A percentile compares a stretch with the other conserved stretches of the same genome.
Conservation (phyloP, 2,329 filamentous ascomycete genomes). For the Trichoderma semiorbis region DNA sequence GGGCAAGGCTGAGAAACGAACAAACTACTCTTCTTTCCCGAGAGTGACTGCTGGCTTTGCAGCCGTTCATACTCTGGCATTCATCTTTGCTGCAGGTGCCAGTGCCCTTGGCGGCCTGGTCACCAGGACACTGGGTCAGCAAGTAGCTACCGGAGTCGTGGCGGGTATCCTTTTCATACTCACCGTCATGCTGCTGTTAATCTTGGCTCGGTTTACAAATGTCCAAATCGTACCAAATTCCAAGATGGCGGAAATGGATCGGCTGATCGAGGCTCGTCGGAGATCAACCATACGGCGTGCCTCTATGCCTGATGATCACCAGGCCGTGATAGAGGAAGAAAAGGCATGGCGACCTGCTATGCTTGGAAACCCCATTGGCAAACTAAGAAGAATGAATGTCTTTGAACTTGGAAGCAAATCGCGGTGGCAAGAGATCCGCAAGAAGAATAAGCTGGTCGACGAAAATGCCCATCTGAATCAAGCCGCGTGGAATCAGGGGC, state of each 20-base stretch:
- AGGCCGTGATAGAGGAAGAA: constrained; percentile 47
- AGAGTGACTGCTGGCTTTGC: constrained; percentile 70
- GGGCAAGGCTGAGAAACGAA: constrained; percentile 43
- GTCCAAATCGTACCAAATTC: constrained; percentile 67
- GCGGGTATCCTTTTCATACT: constrained; percentile 64
- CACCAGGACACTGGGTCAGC: constrained; percentile 63
- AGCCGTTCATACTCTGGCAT: constrained; percentile 65
- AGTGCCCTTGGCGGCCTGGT: constrained; percentile 67
- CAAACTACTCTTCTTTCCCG: constrained; percentile 74
- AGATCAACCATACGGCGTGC: constrained; percentile 46
- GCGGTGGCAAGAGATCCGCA: constrained; percentile 70
- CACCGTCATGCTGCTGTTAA: constrained; percentile 59
- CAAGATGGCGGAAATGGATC: constrained; percentile 53
- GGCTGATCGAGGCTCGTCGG: constrained; percentile 47
- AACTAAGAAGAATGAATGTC: constrained; percentile 65
- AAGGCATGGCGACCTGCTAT: constrained; percentile 66
- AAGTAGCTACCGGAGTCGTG: constrained; percentile 64
- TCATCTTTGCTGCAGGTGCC: constrained; percentile 64
- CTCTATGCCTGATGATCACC: constrained; percentile 37
- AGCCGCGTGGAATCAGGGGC: constrained; percentile 34
- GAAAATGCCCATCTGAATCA: constrained; percentile 36
- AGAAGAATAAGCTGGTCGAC: constrained; percentile 56
- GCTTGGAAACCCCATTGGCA: constrained; percentile 67
- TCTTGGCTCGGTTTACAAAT: constrained; percentile 62
- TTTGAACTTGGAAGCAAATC: constrained; percentile 66